Conservation (phyloP, 176 grass and related monocot genomes). For the Oryza glaberrima region DNA sequence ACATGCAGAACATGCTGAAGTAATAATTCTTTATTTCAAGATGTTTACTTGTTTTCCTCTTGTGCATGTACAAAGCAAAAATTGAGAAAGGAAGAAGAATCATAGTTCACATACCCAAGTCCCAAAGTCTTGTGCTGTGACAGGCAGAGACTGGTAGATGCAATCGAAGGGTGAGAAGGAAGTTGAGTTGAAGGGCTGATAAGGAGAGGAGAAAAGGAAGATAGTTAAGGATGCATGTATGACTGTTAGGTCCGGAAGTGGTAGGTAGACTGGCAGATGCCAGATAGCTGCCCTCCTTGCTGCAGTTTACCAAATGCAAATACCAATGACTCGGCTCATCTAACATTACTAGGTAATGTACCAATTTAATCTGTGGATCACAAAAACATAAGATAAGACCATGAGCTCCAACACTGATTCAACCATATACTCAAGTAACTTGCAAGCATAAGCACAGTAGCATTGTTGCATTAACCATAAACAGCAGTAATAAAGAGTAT, state of each 20-base stretch:
- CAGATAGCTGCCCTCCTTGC: constrained; percentile 27
- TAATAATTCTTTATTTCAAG: background rate
- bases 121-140: constrained; percentile 14
- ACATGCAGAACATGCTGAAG: constrained; percentile 14
- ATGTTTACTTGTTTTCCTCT: background rate
- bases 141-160: constrained; percentile 27
- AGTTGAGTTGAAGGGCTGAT: constrained; percentile 18
- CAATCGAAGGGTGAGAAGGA: constrained; percentile 29
- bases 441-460: background rate
- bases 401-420: constrained; percentile 19
- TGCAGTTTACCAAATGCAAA: constrained; percentile 23
- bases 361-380: background rate
- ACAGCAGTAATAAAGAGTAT: background rate
- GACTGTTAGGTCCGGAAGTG: constrained; percentile 52
- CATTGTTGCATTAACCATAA: background rate
- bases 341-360: constrained; percentile 6
- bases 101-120: constrained; percentile 1
- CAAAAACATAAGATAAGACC: background rate
- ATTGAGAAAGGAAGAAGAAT: constrained; percentile 21
- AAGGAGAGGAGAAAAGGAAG: constrained; percentile 37
- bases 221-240: constrained; percentile 33
- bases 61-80: constrained; percentile 9
- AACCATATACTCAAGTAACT: background rate
- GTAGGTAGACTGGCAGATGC: constrained; percentile 5
- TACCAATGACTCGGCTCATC: background rate